A percentile compares a stretch with the other conserved stretches of the same genome.
phyloP scores from a whole-genome alignment of 768 basidiomycete genomes.

The Pulveroboletus sp. region DNA sequence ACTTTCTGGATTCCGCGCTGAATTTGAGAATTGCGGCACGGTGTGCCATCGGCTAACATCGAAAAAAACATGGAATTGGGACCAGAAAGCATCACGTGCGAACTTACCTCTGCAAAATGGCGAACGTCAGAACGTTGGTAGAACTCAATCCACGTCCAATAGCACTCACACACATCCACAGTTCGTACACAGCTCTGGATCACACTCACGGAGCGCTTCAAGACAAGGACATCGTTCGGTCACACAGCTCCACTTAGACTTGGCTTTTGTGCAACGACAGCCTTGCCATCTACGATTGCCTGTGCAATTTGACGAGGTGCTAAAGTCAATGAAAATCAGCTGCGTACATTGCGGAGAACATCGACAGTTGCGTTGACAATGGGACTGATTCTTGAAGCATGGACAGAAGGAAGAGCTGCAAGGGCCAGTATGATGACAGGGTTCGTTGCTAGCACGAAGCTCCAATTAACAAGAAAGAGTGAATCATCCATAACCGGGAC shows the following conservation, averaged over 20 bases:
- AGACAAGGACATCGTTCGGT: conserved; percentile 51
- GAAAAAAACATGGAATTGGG: not conserved
- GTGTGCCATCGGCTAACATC: conserved; percentile 26
- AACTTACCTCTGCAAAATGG: conserved; percentile 24
- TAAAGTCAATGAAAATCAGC: not conserved
- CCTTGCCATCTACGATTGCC: conserved; percentile 55
- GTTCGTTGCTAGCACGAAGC: conserved; percentile 36
- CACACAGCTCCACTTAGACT: conserved; percentile 31
- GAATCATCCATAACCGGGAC: conserved; percentile 7
- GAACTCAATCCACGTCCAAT: not conserved
- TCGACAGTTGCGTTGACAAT: conserved; percentile 54
- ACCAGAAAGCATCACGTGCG: not conserved
- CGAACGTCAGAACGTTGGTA: not conserved
- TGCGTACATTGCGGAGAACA: conserved; percentile 50
- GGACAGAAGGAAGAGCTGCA: conserved; percentile 45
- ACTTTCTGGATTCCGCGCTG: conserved; percentile 47
- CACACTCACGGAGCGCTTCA: conserved; percentile 54
- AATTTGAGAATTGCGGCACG: conserved; percentile 48
- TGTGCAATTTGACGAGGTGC: conserved; percentile 21
- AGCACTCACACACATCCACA: conserved; percentile 47
- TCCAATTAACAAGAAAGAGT: not conserved
- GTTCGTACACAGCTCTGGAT: conserved; percentile 56
- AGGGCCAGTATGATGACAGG: conserved; percentile 55
- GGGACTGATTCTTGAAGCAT: conserved; percentile 47
- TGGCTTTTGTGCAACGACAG: conserved; percentile 43